phyloP scores from a whole-genome alignment of 2,329 filamentous ascomycete genomes.

The Gnomoniopsis smithogilvyi region DNA sequence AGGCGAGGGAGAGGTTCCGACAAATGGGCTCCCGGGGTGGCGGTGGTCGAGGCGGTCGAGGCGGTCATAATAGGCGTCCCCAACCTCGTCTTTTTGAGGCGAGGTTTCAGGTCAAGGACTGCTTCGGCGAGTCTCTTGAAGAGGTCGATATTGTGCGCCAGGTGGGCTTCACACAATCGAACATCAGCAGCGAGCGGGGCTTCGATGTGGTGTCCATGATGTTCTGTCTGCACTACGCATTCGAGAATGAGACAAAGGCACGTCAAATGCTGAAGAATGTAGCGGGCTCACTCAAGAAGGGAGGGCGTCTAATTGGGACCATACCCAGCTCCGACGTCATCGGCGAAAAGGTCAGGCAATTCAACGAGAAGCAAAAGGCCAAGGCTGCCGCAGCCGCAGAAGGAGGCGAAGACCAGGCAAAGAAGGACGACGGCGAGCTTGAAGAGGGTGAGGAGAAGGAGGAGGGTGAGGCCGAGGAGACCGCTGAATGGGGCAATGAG shows the following conservation, averaged over 20 bases:
- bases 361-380: constrained; percentile 58
- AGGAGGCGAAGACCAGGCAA: constrained; percentile 33
- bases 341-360: constrained; percentile 70
- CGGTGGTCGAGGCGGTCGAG: constrained; percentile 44
- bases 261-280: constrained; percentile 93
- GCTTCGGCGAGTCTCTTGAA: constrained; percentile 80
- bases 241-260: constrained; percentile 87
- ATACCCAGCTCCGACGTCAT: constrained; percentile 97
- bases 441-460: constrained; percentile 47
- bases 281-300: constrained; percentile 84
- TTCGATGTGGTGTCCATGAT: constrained; percentile 98
- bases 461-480: constrained; percentile 60
- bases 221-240: constrained; percentile 99
- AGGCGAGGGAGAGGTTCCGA: constrained; percentile 80
- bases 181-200: constrained; percentile 70
- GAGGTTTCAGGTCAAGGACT: constrained; percentile 88
- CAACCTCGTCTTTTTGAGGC: constrained; percentile 70
- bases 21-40: constrained; percentile 64
- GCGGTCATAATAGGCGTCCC: constrained; percentile 43
- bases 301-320: constrained; percentile 88
- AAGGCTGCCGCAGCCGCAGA: constrained; percentile 32
- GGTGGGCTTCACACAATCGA: constrained; percentile 79
- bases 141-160: constrained; percentile 78
- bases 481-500: constrained; percentile 84
- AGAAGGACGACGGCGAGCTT: constrained; percentile 38